These are phyloP conservation scores for Candida jianshihensis DNA, from an alignment of 805 yeast genomes.

Conservation along the genomic window DNA sequence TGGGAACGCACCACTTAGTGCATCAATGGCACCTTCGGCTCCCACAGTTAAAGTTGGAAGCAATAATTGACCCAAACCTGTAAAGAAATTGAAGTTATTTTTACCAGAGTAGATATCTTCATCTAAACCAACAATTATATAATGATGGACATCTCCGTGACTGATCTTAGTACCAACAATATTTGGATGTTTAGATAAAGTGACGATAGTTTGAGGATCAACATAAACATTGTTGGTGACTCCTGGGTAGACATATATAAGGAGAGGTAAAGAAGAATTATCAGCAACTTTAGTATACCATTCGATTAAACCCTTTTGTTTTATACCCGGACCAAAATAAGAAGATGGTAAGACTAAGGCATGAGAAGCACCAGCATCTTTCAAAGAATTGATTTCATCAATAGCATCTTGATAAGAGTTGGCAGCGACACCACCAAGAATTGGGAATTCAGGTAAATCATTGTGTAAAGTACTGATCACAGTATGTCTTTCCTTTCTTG, in stretches of 20 bases:
- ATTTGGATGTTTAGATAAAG: constrained; percentile 31
- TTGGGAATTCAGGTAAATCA: constrained; percentile 32
- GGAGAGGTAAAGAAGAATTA: constrained; percentile 29
- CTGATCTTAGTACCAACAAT: constrained; percentile 47
- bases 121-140: constrained; percentile 37
- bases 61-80: constrained; percentile 47
- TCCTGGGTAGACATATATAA: constrained; percentile 39
- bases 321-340: constrained; percentile 40
- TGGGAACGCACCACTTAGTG: constrained; percentile 46
- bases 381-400: constrained; percentile 30
- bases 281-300: constrained; percentile 36
- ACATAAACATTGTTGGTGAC: constrained; percentile 32
- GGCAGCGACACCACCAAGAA: constrained; percentile 44
- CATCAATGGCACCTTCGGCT: constrained; percentile 46
- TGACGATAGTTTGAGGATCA: constrained; percentile 28
- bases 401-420: constrained; percentile 39
- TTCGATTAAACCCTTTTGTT: constrained; percentile 40
- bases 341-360: constrained; percentile 38
- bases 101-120: constrained; percentile 27
- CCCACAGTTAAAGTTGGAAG: constrained; percentile 41
- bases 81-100: constrained; percentile 36
- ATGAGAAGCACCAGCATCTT: constrained; percentile 32
- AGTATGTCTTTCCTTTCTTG: constrained; percentile 36
- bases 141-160: constrained; percentile 43
- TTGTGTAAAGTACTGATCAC: constrained; percentile 28